Conservation (phyloP, 129 eudicot species). For the Ambrosia trifida region DNA sequence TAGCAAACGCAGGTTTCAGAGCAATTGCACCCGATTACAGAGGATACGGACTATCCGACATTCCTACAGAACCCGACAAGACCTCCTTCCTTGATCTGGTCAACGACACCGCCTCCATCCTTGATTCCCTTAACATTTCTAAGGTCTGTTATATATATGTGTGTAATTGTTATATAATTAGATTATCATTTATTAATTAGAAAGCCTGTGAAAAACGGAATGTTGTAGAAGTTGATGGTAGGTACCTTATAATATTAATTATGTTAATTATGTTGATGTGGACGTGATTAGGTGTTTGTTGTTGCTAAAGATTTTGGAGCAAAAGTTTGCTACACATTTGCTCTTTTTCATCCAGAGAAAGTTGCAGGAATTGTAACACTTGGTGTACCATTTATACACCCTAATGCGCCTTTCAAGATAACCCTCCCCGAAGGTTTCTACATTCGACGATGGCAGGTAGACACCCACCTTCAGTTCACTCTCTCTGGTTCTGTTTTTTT, state of each 20-base stretch:
- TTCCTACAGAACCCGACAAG: constrained; percentile 37
- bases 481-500: too few species aligned
- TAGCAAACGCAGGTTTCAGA: constrained; percentile 34
- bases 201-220: too few species aligned
- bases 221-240: too few species aligned
- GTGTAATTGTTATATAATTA: too few species aligned
- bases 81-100: constrained; percentile 36
- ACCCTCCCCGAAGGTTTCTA: constrained; percentile 51
- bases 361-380: constrained; percentile 3
- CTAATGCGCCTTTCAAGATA: neutral
- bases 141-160: constrained; percentile 23
- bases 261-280: too few species aligned
- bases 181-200: too few species aligned
- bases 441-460: constrained; percentile 44
- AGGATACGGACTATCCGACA: constrained; percentile 42
- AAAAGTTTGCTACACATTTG: neutral
- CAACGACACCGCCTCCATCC: constrained; percentile 32
- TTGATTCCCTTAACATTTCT: constrained; percentile 36
- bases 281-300: neutral
- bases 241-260: too few species aligned
- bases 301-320: constrained; percentile 10
- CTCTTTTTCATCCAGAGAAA: neutral
- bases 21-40: constrained; percentile 38
- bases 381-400: neutral
- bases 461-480: neutral